Evolutionary conservation across 2,329 filamentous ascomycete species (phyloP), one percentile per base, ranked within the genome.

Genomic region (Fusarium humuli): DNA sequence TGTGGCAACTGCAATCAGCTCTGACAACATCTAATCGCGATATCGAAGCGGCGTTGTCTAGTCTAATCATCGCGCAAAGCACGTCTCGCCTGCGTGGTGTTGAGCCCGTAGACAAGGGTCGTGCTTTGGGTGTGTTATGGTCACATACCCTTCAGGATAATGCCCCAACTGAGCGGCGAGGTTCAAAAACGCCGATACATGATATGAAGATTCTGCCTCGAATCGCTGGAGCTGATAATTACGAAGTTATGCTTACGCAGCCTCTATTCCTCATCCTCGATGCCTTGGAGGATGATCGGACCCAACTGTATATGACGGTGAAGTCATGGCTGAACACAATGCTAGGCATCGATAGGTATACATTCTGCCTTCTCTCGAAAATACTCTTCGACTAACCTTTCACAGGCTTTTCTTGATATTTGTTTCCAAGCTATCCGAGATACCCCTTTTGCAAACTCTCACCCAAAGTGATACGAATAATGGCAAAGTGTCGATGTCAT

Each of bases 251-350:
- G 82, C 84, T 98, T 42, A 91, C 91, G 8, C 88, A 94, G 52
- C 95, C 95, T 2, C 80, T 97, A 20, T 91, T 98, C 68, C 81
- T 97, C 13, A 86, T 97, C 68, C 83, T 98, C 27, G 95, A 98
- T 79, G 87, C 91, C 2, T 83, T 98, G 2, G 81, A 88, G 20
- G 91, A 94, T 62, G 90, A 93, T 64, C 86, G 88, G 22, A 91
- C 90, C 4, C 92, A 94, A 72, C 82, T 92, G 16, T 93, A 91
- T 67, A 91, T 94, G 80, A 91, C 92, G 27, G 89, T 93, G 41
- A 91, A 91, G 73, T 90, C 88, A 50, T 98, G 95, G 94, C 84
- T 98, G 6, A 91, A 92, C 72, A 90, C 78, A 59, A 84, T 90
- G 73, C 79, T 88, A 60, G 88, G 88, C 5, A 85, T 90, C 68